Percentiles rank a stretch among this genome's conserved stretches.
Conservation (phyloP, 1,139 yeast species). For the Blastobotrys arbuscula region DNA sequence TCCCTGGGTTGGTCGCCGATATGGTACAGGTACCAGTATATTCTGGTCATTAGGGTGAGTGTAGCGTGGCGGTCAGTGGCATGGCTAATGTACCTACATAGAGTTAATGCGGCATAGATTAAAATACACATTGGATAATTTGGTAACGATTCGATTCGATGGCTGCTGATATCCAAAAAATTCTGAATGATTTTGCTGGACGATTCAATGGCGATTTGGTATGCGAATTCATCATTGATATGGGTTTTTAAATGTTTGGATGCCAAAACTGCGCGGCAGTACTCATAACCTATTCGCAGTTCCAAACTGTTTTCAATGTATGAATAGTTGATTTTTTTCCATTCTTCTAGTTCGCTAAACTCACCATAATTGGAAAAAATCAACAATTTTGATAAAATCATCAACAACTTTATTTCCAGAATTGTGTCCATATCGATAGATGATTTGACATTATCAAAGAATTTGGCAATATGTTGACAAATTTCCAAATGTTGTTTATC, state of each 20-base stretch:
- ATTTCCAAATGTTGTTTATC: slow-evolving; percentile 36
- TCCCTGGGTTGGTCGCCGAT: slow-evolving; percentile 50
- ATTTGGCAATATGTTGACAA: slow-evolving; percentile 23
- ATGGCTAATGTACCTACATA: slow-evolving; percentile 41
- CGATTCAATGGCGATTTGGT: slow-evolving; percentile 23
- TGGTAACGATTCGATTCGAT: slow-evolving; percentile 48
- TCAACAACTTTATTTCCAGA: slow-evolving; percentile 18
- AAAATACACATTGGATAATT: slow-evolving; percentile 44
- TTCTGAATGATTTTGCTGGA: slow-evolving; percentile 41
- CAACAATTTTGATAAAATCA: slow-evolving; percentile 8
- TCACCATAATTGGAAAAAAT: not conserved
- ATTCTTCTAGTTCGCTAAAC: slow-evolving; percentile 6
- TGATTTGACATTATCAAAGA: not conserved
- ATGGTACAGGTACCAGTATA: slow-evolving; percentile 51
- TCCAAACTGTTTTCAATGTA: not conserved
- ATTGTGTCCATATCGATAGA: slow-evolving; percentile 13
- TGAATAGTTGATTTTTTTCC: slow-evolving; percentile 6
- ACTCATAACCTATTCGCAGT: slow-evolving; percentile 8
- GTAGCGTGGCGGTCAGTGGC: slow-evolving; percentile 25
- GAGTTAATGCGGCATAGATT: slow-evolving; percentile 46
- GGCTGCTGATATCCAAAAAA: slow-evolving; percentile 40
- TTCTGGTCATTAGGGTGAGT: slow-evolving; percentile 42
- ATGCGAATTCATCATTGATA: not conserved
- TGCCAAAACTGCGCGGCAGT: slow-evolving; percentile 11
- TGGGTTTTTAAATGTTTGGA: not conserved